Evolutionary conservation across 768 basidiomycete species (phyloP), one percentile per base, ranked within the genome.

Genomic region (Termitomyces sp.): DNA sequence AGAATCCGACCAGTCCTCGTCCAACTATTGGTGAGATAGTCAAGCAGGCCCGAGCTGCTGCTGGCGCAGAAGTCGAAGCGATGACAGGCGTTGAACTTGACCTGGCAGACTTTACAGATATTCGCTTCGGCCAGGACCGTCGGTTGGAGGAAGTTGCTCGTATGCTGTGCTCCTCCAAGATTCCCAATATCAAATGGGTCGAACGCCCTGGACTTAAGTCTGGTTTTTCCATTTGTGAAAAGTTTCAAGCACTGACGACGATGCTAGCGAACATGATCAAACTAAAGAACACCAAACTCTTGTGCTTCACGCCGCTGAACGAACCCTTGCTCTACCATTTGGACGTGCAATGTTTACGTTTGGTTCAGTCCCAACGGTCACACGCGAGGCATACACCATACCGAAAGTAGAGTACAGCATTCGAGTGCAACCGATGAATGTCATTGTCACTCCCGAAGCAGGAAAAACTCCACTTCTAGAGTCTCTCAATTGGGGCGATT

Each of bases 301-400:
- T 60, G 88, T 91, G 3, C 73, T 88, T 32, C 84, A 90, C 10
- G 84, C 96, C 36, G 88, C 90, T 16, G 88, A 92, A 64, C 80
- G 95, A 36, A 98, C 94, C 0, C 77, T 97, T n/a, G 87, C 96
- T 2, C 75, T 97, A 33, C 87, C 95, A 0, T 84, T 93, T 59
- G 97, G 97, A 9, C 81, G 92, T 58, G 94, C 92, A 0, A 86
- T 97, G 78, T 96, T 94, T 68, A 93, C 90, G 1, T 97, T 90
- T 70, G 91, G 89, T 9, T 87, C 92, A 0, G 80, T 88, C n/a
- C 74, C 82, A 14, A 83, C 82, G 1, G 85, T 92, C 40, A 87
- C 87, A 28, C 80, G 85, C 48, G 91, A 94, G 67, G 85, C 89
- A 2, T 91, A 91, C 66, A 73, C 76, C 30, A 87, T 92, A 40